phyloP scores from a whole-genome alignment of 2,329 filamentous ascomycete species.

The Fusarium duplospermum region DNA sequence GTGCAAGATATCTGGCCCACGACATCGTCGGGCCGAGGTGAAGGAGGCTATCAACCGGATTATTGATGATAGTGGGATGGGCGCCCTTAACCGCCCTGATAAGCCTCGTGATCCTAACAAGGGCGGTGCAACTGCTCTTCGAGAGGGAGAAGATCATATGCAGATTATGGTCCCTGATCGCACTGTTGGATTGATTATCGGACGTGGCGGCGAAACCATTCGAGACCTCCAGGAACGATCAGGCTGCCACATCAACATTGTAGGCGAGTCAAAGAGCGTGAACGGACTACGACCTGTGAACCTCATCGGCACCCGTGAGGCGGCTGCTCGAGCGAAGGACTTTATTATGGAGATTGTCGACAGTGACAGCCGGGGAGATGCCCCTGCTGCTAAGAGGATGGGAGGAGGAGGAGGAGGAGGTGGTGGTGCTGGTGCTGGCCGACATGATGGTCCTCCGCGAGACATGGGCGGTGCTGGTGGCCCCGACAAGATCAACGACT shows the following conservation, averaged over 20 bases:
- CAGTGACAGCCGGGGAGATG: constrained; percentile 78
- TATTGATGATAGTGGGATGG: constrained; percentile 78
- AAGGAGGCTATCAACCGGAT: constrained; percentile 87
- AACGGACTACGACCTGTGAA: constrained; percentile 92
- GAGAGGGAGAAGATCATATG: constrained; percentile 85
- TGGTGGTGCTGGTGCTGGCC: constrained; percentile 36
- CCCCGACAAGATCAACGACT: constrained; percentile 81
- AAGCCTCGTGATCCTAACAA: constrained; percentile 54
- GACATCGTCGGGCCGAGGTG: constrained; percentile 78
- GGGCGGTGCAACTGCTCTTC: constrained; percentile 62
- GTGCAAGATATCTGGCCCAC: constrained; percentile 85
- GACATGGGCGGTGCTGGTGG: constrained; percentile 55
- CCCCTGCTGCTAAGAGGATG: constrained; percentile 46
- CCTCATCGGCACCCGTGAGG: constrained; percentile 81
- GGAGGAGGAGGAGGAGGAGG: constrained; percentile 38
- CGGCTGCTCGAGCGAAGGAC: constrained; percentile 83
- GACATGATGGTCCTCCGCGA: constrained; percentile 47
- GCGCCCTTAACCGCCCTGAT: constrained; percentile 60
- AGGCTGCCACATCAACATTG: constrained; percentile 96
- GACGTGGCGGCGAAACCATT: constrained; percentile 93
- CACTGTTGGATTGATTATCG: constrained; percentile 92
- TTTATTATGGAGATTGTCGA: constrained; percentile 95
- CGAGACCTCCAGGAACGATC: constrained; percentile 91
- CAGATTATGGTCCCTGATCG: constrained; percentile 96
- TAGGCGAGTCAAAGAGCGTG: constrained; percentile 91